phyloP scores from a whole-genome alignment of 495 filamentous ascomycete species.

The Penicillium maclennaniae region DNA sequence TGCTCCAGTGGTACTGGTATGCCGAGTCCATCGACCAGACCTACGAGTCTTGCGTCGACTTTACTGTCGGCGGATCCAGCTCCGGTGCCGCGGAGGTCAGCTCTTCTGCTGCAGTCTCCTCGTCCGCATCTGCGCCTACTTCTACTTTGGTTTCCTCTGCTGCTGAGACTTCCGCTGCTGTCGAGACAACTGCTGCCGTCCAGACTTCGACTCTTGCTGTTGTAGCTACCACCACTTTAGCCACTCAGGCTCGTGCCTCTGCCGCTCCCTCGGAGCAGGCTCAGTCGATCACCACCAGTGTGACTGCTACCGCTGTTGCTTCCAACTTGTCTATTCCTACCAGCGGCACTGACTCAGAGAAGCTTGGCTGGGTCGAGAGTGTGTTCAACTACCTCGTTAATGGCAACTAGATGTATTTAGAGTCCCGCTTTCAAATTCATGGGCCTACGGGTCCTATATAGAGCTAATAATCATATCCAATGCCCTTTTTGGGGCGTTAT shows the following conservation, averaged over 20 bases:
- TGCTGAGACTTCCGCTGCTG: background rate
- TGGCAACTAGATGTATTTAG: conserved; percentile 3
- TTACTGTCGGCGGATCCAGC: conserved; percentile 48
- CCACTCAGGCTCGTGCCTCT: conserved; percentile 12
- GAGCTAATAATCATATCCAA: background rate
- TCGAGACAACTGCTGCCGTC: conserved; percentile 1
- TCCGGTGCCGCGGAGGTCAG: conserved; percentile 8
- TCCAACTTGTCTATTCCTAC: conserved; percentile 18
- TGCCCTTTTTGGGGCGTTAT: no score
- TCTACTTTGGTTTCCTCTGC: conserved; percentile 3
- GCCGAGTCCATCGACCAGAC: conserved; percentile 63
- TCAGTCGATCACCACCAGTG: background rate
- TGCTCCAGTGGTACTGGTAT: conserved; percentile 70
- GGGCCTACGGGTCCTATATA: background rate
- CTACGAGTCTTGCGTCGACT: conserved; percentile 71
- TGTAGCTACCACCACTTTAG: conserved; percentile 8
- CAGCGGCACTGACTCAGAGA: conserved; percentile 25
- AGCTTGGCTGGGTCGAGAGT: conserved; percentile 22
- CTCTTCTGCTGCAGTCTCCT: conserved; percentile 3
- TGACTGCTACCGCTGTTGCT: conserved; percentile 7
- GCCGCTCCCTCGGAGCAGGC: background rate
- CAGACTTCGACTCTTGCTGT: conserved; percentile 4
- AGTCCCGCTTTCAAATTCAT: conserved; percentile 1
- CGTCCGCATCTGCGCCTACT: conserved; percentile 3
- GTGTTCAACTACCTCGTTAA: conserved; percentile 23